A percentile compares a stretch with the other conserved stretches of the same genome.
Conservation (phyloP, 2,329 filamentous ascomycete genomes). For the Rachicladosporium sp. region DNA sequence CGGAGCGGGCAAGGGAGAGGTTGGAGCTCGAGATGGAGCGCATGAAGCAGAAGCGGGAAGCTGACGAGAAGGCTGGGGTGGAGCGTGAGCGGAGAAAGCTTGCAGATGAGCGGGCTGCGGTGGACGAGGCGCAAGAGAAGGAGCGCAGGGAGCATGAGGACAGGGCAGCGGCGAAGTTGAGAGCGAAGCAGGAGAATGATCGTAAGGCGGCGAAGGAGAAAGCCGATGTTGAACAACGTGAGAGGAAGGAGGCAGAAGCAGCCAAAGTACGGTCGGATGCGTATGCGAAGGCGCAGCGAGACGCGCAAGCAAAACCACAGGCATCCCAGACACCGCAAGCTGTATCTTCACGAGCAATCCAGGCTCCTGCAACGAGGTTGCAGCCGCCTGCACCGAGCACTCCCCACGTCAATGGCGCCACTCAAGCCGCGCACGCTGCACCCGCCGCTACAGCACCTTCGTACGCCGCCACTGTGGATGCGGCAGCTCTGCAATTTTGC, state of each 20-base stretch:
- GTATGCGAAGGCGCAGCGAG: too few relatives aligned
- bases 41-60: constrained; percentile 21
- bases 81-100: constrained; percentile 32
- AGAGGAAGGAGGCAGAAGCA: constrained; percentile 16
- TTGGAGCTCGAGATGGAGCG: constrained; percentile 32
- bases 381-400: too few relatives aligned
- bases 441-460: background rate
- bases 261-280: constrained; percentile 9
- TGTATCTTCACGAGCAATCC: too few relatives aligned
- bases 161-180: too few relatives aligned
- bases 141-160: too few relatives aligned
- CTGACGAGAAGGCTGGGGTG: constrained; percentile 25
- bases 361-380: too few relatives aligned
- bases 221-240: constrained; percentile 1
- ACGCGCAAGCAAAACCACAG: too few relatives aligned
- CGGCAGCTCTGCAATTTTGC: background rate
- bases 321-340: too few relatives aligned
- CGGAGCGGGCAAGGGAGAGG: constrained; percentile 41
- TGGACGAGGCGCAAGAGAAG: constrained; percentile 1
- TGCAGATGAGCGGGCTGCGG: constrained; percentile 29
- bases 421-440: background rate
- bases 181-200: constrained; percentile 10
- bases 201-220: too few relatives aligned
- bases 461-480: background rate
- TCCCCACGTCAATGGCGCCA: too few relatives aligned